Base-by-base conservation (phyloP, 108 stramenopile genomes). In the Discostella pseudostelligera region DNA sequence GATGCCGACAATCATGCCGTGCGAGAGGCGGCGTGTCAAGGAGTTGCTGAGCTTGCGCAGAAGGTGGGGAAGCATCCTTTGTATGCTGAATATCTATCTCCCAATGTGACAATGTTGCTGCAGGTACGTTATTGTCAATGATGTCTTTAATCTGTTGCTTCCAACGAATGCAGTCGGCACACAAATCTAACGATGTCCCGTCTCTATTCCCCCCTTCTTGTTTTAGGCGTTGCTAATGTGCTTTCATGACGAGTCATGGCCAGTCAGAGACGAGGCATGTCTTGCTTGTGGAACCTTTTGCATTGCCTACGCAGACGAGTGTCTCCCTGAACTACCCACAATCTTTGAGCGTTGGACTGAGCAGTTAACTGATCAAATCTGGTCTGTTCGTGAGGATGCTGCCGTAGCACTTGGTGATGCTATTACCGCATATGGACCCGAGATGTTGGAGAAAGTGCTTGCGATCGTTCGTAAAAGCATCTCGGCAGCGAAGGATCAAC, bases 201-300 rank as follows among this genome's bases (percentile, higher is more conserved):
- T 20, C 40, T 26, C 4, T 42, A 13, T 8, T 25, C 36, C 21
- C 22, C 58, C 11, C 28, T 39, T 5, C 0, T 39, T n/a, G 43
- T 42, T 29, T 16, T 56, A 93, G 69, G 93, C 96, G 5, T 78
- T 98, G n/a, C 64, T 96, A 36, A 95, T 94, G 83, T 97, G 97
- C 81, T 97, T 98, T 67, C 91, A 93, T 62, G 97, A 98, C 62
- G 97, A 97, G 63, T 92, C 89, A 24, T 98, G 97, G 97, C 97
- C 97, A 10, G 97, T 98, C 39, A 90, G 97, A 32, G 97, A 98
- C 62, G 95, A 96, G 77, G 96, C 97, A 19, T 97, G 96, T 64
- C 77, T 97, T 54, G 95, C 97, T 14, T 94, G 90, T 65, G 97
- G 97, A 3, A 86, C 80, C 13, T 95, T 96, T 53, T 90, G 88